Evolutionary conservation across 202 grass and related monocot genomes (phyloP).

Genomic region (Musa balbisiana): DNA sequence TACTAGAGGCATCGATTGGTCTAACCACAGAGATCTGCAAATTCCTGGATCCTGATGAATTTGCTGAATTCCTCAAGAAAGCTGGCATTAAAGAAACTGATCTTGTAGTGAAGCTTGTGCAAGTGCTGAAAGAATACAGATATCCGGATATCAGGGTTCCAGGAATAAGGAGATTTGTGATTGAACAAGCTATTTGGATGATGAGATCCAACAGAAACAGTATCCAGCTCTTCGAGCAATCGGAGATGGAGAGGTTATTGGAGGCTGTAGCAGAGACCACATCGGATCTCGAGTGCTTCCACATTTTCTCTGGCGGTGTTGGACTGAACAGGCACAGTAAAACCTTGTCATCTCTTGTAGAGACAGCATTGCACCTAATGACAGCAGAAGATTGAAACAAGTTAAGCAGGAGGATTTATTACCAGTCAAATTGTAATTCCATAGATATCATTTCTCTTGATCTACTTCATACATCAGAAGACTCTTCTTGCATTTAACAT

Average conservation of each 20-base stretch:
- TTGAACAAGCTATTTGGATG: constrained; percentile 33
- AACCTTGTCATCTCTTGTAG: constrained; percentile 14
- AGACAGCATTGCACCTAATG: constrained; percentile 23
- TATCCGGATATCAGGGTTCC: constrained; percentile 25
- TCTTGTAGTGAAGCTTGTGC: constrained; percentile 10
- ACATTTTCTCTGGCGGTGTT: constrained; percentile 32
- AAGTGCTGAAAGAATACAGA: constrained; percentile 18
- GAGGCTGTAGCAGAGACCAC: constrained; percentile 30
- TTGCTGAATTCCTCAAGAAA: constrained; percentile 9
- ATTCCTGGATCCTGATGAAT: constrained; percentile 10
- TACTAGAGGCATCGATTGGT: constrained; percentile 30
- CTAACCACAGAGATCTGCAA: constrained; percentile 30
- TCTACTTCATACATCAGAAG: too few relatives aligned
- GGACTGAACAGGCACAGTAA: constrained; percentile 26
- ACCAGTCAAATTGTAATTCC: too few relatives aligned
- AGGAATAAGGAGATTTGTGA: constrained; percentile 31
- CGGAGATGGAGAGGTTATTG: constrained; percentile 16
- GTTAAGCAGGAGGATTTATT: too few relatives aligned
- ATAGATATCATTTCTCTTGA: too few relatives aligned
- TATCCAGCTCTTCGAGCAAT: constrained; percentile 17
- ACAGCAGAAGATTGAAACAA: too few relatives aligned
- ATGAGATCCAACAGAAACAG: constrained; percentile 23
- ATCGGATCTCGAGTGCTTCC: constrained; percentile 30
- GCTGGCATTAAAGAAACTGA: constrained; percentile 9
- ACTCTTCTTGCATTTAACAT: too few relatives aligned